Conservation (phyloP, 495 filamentous ascomycete species). For the Aspergillus steynii region DNA sequence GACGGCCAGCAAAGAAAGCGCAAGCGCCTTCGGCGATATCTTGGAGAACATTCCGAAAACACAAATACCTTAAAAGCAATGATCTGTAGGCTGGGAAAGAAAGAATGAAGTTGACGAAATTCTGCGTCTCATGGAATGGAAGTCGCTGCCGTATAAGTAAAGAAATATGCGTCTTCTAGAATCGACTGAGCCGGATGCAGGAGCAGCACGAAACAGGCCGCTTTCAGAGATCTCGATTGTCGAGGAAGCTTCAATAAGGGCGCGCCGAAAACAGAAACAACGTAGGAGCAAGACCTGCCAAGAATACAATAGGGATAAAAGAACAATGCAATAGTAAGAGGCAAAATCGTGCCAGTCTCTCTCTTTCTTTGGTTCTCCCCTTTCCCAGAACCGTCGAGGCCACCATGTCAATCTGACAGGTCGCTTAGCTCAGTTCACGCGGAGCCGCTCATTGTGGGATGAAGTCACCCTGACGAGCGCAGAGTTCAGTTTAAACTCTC, state of each 20-base stretch:
- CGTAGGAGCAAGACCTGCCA: background rate
- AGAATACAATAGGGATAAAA: background rate
- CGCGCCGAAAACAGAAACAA: background rate
- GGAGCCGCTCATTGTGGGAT: background rate
- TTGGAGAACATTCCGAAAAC: constrained; percentile 37
- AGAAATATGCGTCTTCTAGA: background rate
- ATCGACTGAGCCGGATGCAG: constrained; percentile 3
- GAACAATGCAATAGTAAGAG: background rate
- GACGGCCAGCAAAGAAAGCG: constrained; percentile 35
- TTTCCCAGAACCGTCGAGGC: background rate
- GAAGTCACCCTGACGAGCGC: constrained; percentile 14
- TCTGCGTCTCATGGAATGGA: constrained; percentile 35
- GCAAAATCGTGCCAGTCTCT: no score
- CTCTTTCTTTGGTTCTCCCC: background rate
- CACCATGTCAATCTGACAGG: background rate
- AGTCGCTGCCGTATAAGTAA: constrained; percentile 41
- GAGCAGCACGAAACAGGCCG: constrained; percentile 9
- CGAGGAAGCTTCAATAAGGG: background rate
- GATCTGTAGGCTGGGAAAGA: constrained; percentile 27
- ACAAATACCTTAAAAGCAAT: constrained; percentile 16
- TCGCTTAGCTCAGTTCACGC: background rate
- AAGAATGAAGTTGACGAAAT: constrained; percentile 25
- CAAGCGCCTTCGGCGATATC: constrained; percentile 36
- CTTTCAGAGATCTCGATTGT: constrained; percentile 15
- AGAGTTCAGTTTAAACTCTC: background rate